Percentiles rank a stretch among this genome's conserved stretches.
Conservation (phyloP, 805 yeast genomes). For the Dipodascus albidus region DNA sequence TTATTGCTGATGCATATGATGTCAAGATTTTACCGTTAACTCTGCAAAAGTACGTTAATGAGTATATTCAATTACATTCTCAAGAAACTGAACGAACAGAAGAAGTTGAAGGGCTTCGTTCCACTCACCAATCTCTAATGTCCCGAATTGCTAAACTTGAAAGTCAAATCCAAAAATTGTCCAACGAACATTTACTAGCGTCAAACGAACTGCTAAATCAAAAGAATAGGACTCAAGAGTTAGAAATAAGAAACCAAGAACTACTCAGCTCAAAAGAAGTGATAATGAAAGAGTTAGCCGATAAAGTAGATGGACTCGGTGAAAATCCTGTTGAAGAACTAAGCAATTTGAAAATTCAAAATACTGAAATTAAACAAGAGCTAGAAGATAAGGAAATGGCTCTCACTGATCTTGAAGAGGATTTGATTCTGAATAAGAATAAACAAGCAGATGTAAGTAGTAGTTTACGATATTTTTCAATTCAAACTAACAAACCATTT, state of each 20-base stretch:
- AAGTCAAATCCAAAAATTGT: conserved; percentile 52
- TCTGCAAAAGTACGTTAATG: conserved; percentile 57
- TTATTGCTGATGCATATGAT: conserved; percentile 69
- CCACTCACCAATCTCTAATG: conserved; percentile 60
- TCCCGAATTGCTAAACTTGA: conserved; percentile 66
- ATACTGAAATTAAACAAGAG: conserved; percentile 49
- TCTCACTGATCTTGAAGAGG: conserved; percentile 32
- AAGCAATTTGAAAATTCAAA: conserved; percentile 44
- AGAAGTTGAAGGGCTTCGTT: conserved; percentile 47
- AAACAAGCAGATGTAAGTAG: conserved; percentile 17
- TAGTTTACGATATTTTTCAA: not conserved
- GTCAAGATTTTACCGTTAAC: conserved; percentile 64
- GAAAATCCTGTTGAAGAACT: conserved; percentile 17
- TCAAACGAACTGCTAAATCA: conserved; percentile 65
- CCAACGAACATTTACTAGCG: conserved; percentile 72
- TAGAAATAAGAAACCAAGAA: conserved; percentile 3
- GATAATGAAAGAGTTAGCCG: conserved; percentile 16
- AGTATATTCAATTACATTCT: conserved; percentile 61
- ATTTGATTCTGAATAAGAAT: conserved; percentile 25
- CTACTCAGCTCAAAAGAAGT: not conserved
- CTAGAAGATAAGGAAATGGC: conserved; percentile 36
- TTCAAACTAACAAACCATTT: not conserved
- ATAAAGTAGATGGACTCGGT: not conserved
- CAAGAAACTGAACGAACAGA: conserved; percentile 53
- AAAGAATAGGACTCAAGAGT: conserved; percentile 24